Evolutionary conservation across 352 stramenopile species (phyloP).

Genomic region (Phytophthora litchii): DNA sequence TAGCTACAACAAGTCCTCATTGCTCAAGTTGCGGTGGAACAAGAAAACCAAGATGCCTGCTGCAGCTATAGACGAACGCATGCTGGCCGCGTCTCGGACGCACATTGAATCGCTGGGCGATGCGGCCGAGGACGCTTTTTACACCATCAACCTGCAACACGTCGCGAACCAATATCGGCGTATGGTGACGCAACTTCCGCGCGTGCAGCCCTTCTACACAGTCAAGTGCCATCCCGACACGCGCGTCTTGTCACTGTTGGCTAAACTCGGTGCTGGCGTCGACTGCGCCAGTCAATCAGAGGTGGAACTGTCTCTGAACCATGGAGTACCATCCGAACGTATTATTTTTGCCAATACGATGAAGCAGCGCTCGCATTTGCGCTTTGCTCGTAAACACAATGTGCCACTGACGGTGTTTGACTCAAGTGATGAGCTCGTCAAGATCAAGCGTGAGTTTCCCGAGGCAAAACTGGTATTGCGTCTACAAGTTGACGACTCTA

Average conservation of each 20-base stretch:
- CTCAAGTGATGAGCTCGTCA: conserved; percentile 84
- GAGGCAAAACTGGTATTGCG: conserved; percentile 66
- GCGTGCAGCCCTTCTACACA: conserved; percentile 85
- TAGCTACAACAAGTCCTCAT: background rate
- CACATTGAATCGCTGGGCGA: conserved; percentile 36
- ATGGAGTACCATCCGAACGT: conserved; percentile 51
- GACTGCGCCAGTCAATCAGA: conserved; percentile 89
- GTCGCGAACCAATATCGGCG: conserved; percentile 56
- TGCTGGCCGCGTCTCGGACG: conserved; percentile 22
- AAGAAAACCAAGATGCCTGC: conserved; percentile 4
- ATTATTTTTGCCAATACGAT: conserved; percentile 93
- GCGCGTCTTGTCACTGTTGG: conserved; percentile 52
- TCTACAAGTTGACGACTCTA: conserved; percentile 88
- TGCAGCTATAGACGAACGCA: conserved; percentile 11
- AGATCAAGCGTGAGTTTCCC: conserved; percentile 46
- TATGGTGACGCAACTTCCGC: conserved; percentile 52
- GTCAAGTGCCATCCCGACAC: conserved; percentile 92
- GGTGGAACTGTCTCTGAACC: conserved; percentile 67
- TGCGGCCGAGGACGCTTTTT: conserved; percentile 62
- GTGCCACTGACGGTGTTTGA: conserved; percentile 89
- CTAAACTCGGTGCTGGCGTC: conserved; percentile 65
- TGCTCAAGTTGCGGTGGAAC: conserved; percentile 9
- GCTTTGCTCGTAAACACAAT: conserved; percentile 55
- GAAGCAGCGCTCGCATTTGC: conserved; percentile 81
- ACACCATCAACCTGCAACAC: conserved; percentile 59